A percentile compares a stretch with the other conserved stretches of the same genome.
These are phyloP conservation scores for Mycena latifolia DNA, from an alignment of 768 basidiomycete genomes.

Conservation along the genomic window DNA sequence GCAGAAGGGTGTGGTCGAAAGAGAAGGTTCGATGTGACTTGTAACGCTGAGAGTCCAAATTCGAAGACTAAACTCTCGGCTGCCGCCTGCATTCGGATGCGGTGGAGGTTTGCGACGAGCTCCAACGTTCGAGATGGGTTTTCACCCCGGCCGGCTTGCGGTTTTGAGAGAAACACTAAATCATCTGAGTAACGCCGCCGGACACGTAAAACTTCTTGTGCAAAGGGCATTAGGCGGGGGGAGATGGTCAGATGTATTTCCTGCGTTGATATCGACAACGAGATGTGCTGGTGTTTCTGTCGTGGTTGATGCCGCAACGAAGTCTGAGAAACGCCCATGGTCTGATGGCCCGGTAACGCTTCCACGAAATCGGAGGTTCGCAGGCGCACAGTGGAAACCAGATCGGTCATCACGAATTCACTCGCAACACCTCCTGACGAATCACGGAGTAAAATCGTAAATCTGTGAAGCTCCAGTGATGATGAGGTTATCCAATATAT, in stretches of 20 bases:
- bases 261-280: constrained; percentile 53
- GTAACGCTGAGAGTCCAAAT: constrained; percentile 59
- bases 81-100: constrained; percentile 68
- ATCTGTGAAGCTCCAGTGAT: constrained; percentile 43
- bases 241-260: constrained; percentile 57
- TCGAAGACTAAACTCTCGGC: constrained; percentile 80
- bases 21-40: constrained; percentile 51
- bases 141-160: constrained; percentile 35
- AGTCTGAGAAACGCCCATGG: constrained; percentile 56
- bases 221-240: constrained; percentile 73
- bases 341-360: constrained; percentile 31
- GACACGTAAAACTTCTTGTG: constrained; percentile 66
- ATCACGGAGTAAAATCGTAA: constrained; percentile 50
- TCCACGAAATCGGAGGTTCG: constrained; percentile 42
- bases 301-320: constrained; percentile 54
- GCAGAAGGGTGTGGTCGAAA: constrained; percentile 42
- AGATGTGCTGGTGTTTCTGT: constrained; percentile 45
- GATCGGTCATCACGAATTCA: constrained; percentile 49
- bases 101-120: constrained; percentile 55
- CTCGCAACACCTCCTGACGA: constrained; percentile 48
- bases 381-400: constrained; percentile 41
- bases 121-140: constrained; percentile 41
- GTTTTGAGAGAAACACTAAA: constrained; percentile 16
- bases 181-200: constrained; percentile 50
- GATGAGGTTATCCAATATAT: constrained; percentile 31